These are phyloP conservation scores for Pleurostoma richardsiae DNA, from an alignment of 2,329 filamentous ascomycete species.

Conservation along the genomic window DNA sequence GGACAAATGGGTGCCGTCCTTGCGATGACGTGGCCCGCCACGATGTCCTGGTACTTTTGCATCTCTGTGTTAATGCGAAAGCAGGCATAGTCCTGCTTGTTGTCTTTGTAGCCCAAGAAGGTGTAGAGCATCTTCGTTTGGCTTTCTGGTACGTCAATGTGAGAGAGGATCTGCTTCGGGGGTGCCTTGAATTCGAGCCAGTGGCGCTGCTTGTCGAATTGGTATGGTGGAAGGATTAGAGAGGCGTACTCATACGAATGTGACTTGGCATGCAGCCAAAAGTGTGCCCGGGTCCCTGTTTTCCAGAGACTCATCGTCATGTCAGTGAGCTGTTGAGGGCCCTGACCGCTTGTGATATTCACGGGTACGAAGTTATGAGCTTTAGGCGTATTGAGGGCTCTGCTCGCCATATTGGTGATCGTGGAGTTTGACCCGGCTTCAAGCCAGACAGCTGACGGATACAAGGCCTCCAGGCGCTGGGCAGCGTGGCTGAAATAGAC, in stretches of 20 bases:
- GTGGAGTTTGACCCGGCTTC: constrained; percentile 36
- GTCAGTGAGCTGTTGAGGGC: constrained; percentile 14
- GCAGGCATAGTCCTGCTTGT: constrained; percentile 11
- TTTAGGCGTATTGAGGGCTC: constrained; percentile 11
- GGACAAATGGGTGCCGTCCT: constrained; percentile 30
- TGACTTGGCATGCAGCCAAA: constrained; percentile 27
- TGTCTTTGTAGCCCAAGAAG: constrained; percentile 10
- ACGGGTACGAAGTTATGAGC: constrained; percentile 15
- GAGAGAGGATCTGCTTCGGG: constrained; percentile 14
- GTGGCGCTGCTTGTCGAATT: constrained; percentile 32
- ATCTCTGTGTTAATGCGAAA: constrained; percentile 36
- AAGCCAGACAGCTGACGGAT: constrained; percentile 23
- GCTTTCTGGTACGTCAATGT: neutral
- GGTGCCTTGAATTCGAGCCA: constrained; percentile 28
- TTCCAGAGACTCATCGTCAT: constrained; percentile 31
- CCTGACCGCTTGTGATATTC: constrained; percentile 12
- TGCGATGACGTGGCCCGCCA: constrained; percentile 32
- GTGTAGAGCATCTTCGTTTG: constrained; percentile 8
- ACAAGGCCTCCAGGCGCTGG: neutral
- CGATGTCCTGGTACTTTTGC: constrained; percentile 23
- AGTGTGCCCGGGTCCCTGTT: constrained; percentile 22
- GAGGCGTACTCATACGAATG: constrained; percentile 16
- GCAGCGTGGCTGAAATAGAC: constrained; percentile 36
- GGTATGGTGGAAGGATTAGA: constrained; percentile 32
- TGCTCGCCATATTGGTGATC: constrained; percentile 24